Conservation (phyloP, 2,329 filamentous ascomycete species). For the Fusarium sp. region DNA sequence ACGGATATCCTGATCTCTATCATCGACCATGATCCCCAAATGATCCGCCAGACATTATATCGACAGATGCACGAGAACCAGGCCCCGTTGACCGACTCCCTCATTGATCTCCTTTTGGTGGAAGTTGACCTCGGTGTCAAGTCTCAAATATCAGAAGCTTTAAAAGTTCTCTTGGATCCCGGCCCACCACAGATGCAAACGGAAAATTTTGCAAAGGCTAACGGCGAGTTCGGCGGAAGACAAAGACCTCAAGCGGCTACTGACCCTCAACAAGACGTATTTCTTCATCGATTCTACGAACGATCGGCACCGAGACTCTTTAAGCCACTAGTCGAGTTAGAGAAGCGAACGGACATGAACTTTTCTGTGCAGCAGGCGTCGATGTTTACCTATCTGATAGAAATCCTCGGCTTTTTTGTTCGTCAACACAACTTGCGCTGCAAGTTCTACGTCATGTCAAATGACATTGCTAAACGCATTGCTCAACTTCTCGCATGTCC, state of each 20-base stretch:
- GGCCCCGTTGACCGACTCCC: constrained; percentile 84
- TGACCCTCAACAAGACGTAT: constrained; percentile 82
- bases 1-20: constrained; percentile 93
- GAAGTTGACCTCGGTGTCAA: constrained; percentile 95
- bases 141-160: constrained; percentile 91
- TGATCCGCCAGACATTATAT: constrained; percentile 94
- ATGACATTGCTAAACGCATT: constrained; percentile 80
- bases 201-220: constrained; percentile 69
- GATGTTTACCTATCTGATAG: constrained; percentile 90
- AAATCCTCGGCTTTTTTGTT: constrained; percentile 93
- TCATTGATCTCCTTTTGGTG: constrained; percentile 90
- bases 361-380: constrained; percentile 86
- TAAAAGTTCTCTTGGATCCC: constrained; percentile 91
- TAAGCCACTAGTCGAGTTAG: constrained; percentile 82
- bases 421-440: constrained; percentile 86
- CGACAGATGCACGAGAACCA: constrained; percentile 89
- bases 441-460: constrained; percentile 85
- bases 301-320: constrained; percentile 86
- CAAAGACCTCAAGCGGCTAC: constrained; percentile 60
- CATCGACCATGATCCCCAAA: constrained; percentile 93
- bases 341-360: constrained; percentile 72
- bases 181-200: constrained; percentile 54
- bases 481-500: constrained; percentile 82
- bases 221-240: constrained; percentile 74
- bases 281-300: constrained; percentile 90